phyloP scores from a whole-genome alignment of 2,329 filamentous ascomycete genomes.

The Hymenoscyphus fructigenus region DNA sequence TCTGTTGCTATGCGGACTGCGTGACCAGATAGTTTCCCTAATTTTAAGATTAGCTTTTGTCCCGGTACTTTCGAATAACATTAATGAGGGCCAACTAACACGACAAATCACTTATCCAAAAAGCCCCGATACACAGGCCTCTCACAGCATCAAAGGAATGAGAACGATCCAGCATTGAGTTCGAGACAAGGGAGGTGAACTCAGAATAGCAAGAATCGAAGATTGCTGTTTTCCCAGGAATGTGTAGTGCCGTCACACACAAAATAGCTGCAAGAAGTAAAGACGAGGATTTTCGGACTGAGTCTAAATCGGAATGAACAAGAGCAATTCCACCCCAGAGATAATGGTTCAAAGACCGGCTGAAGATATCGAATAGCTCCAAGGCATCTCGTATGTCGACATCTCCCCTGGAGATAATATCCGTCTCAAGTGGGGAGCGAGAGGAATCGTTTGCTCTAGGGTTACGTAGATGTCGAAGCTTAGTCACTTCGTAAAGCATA shows the following conservation, averaged over 20 bases:
- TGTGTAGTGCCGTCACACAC: conserved; percentile 59
- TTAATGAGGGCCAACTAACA: conserved; percentile 26
- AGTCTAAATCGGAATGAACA: conserved; percentile 48
- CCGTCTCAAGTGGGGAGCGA: conserved; percentile 39
- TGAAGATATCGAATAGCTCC: conserved; percentile 48
- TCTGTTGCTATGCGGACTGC: conserved; percentile 59
- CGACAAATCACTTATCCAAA: conserved; percentile 58
- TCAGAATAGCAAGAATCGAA: conserved; percentile 57
- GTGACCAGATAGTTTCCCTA: conserved; percentile 57
- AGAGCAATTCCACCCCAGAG: conserved; percentile 53
- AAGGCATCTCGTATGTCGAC: conserved; percentile 48
- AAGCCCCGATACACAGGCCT: conserved; percentile 60
- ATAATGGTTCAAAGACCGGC: conserved; percentile 49
- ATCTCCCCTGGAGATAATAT: conserved; percentile 50
- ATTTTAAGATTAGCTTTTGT: neutral
- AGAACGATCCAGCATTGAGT: conserved; percentile 56
- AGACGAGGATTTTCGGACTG: conserved; percentile 54
- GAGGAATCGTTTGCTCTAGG: conserved; percentile 33
- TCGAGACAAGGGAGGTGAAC: conserved; percentile 55
- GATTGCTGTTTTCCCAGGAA: conserved; percentile 51
- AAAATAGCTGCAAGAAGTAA: conserved; percentile 57
- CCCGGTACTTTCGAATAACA: neutral
- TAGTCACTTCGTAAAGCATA: conserved; percentile 54
- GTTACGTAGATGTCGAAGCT: conserved; percentile 43
- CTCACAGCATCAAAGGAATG: conserved; percentile 58